Evolutionary conservation across 2,329 filamentous ascomycete species (phyloP).

Genomic region (Sporothrix luriei): DNA sequence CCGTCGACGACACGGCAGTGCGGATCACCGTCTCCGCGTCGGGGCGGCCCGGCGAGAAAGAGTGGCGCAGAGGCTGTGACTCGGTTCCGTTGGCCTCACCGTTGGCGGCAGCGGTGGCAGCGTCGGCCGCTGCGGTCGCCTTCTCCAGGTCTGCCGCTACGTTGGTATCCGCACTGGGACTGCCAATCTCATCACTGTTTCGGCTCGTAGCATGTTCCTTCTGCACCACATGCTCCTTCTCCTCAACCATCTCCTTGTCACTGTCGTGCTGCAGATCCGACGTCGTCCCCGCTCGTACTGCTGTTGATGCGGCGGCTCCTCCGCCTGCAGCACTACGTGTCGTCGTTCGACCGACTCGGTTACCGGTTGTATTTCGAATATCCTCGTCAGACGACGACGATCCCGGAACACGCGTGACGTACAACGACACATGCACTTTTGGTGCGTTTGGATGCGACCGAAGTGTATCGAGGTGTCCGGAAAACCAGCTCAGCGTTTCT

Average conservation of each 20-base stretch:
- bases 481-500: constrained; percentile 46
- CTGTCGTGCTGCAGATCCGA: constrained; percentile 17
- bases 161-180: neutral
- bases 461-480: constrained; percentile 46
- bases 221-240: constrained; percentile 21
- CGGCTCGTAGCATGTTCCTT: neutral
- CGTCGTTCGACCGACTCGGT: neutral
- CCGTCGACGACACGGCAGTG: constrained; percentile 43
- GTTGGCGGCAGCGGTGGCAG: constrained; percentile 17
- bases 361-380: constrained; percentile 29
- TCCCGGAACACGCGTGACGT: constrained; percentile 42
- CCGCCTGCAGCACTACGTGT: neutral
- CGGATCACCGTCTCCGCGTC: constrained; percentile 47
- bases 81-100: constrained; percentile 28
- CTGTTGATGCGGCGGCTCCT: neutral
- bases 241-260: constrained; percentile 22
- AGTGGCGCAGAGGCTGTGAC: constrained; percentile 36
- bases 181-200: neutral
- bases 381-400: constrained; percentile 31
- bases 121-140: constrained; percentile 29
- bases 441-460: constrained; percentile 46
- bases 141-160: constrained; percentile 37
- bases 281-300: neutral
- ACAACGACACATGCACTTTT: constrained; percentile 46
- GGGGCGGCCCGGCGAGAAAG: constrained; percentile 47